These are phyloP conservation scores for Stropharia rugosoannulata DNA, from an alignment of 768 basidiomycete species.

Conservation along the genomic window DNA sequence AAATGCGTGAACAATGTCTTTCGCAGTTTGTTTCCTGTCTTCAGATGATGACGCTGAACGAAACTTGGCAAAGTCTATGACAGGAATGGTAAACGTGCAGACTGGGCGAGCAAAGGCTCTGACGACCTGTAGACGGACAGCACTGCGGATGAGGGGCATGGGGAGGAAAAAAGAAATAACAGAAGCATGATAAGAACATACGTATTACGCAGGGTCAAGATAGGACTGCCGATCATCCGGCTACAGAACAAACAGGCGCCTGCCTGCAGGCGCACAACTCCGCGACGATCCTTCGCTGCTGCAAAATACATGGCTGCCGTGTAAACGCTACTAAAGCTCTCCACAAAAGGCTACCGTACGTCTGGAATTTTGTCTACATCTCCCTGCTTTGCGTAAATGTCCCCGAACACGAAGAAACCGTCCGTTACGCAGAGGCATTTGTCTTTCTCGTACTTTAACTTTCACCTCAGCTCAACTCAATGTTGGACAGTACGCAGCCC, in stretches of 20 bases:
- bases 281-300: background rate
- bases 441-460: slow-evolving; percentile 17
- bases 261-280: background rate
- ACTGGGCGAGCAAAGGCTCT: background rate
- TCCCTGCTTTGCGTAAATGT: background rate
- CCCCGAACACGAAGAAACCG: slow-evolving; percentile 10
- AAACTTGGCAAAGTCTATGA: slow-evolving; percentile 78
- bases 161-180: slow-evolving; percentile 1
- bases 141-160: slow-evolving; percentile 15
- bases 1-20: slow-evolving; percentile 73
- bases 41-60: slow-evolving; percentile 43
- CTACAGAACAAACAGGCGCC: background rate
- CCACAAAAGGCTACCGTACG: slow-evolving; percentile 1
- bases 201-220: background rate
- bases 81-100: slow-evolving; percentile 48
- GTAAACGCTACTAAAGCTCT: background rate
- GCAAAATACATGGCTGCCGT: background rate
- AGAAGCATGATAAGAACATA: background rate
- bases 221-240: background rate
- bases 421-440: slow-evolving; percentile 20
- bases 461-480: slow-evolving; percentile 18
- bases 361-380: background rate
- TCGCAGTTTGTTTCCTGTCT: slow-evolving; percentile 63
- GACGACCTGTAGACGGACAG: slow-evolving; percentile 20
- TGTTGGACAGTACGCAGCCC: slow-evolving; percentile 24